phyloP scores from a whole-genome alignment of 2,329 filamentous ascomycete species.

The Alternaria longipes region DNA sequence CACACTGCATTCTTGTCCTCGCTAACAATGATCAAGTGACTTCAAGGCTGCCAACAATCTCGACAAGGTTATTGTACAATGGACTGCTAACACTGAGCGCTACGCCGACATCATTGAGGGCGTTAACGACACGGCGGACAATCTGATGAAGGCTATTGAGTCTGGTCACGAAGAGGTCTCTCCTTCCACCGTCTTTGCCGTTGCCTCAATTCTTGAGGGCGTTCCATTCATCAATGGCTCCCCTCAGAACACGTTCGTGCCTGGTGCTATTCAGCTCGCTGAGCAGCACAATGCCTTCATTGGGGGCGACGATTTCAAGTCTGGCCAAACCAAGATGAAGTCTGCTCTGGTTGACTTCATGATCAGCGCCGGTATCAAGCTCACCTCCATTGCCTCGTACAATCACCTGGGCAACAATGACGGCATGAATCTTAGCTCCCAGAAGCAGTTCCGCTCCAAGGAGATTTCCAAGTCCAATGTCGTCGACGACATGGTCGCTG shows the following conservation, averaged over 20 bases:
- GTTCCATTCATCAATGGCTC: conserved; percentile 99
- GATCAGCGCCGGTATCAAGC: conserved; percentile 98
- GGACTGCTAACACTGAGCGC: conserved; percentile 99
- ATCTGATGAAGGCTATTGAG: conserved; percentile 88
- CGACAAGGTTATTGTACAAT: conserved; percentile 96
- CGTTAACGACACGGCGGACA: conserved; percentile 96
- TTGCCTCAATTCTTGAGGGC: conserved; percentile 89
- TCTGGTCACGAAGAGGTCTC: conserved; percentile 88
- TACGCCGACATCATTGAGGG: conserved; percentile 88
- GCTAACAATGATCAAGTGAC: conserved; percentile 58
- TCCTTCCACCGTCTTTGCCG: conserved; percentile 94
- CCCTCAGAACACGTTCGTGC: conserved; percentile 98
- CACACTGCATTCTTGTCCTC: not conserved
- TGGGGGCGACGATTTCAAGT: conserved; percentile 99
- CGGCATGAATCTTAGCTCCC: conserved; percentile 96
- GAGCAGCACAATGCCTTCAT: conserved; percentile 89
- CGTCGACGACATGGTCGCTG: conserved; percentile 99
- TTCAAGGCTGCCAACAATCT: conserved; percentile 88
- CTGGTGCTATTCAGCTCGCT: conserved; percentile 87
- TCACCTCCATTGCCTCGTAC: conserved; percentile 98
- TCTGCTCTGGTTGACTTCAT: conserved; percentile 97
- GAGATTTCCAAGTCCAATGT: conserved; percentile 99
- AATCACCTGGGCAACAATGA: conserved; percentile 99
- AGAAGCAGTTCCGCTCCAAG: conserved; percentile 99
- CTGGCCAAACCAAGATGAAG: conserved; percentile 99